These are phyloP conservation scores for Blepharisma stoltei DNA, from an alignment of 73 alveolate genomes.

Conservation along the genomic window DNA sequence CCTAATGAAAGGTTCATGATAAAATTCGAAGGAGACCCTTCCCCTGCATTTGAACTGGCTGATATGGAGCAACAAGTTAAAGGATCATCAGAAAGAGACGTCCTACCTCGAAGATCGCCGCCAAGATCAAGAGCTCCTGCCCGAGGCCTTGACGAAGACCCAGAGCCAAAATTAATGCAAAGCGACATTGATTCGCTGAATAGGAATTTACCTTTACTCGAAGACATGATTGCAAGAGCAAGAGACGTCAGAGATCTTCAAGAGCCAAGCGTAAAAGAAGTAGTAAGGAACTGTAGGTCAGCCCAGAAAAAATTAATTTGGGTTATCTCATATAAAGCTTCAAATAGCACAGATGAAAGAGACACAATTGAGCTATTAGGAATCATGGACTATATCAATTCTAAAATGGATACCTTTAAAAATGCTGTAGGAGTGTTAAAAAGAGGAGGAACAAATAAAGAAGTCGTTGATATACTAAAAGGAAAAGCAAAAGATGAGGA, in stretches of 20 bases:
- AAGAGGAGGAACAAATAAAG: constrained; percentile 35
- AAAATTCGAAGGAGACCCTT: constrained; percentile 56
- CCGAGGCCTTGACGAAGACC: background rate
- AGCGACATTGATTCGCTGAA: background rate
- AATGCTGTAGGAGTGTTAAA: constrained; percentile 31
- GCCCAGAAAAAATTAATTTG: constrained; percentile 19
- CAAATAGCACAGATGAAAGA: constrained; percentile 22
- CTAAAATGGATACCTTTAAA: constrained; percentile 35
- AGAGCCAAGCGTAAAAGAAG: constrained; percentile 14
- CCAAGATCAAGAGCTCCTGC: constrained; percentile 8
- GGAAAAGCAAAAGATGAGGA: constrained; percentile 32
- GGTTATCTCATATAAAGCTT: constrained; percentile 19
- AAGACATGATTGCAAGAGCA: constrained; percentile 14
- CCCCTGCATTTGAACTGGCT: constrained; percentile 67
- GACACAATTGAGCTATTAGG: constrained; percentile 36
- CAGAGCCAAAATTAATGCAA: background rate
- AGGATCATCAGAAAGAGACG: constrained; percentile 28
- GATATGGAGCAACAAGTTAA: constrained; percentile 32
- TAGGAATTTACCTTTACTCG: background rate
- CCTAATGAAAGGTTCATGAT: constrained; percentile 62
- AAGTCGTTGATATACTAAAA: constrained; percentile 34
- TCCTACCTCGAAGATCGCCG: constrained; percentile 21
- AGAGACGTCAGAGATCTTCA: constrained; percentile 23
- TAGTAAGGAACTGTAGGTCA: constrained; percentile 17
- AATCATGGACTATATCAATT: constrained; percentile 48